These are phyloP conservation scores for Tricholoma terreum DNA, from an alignment of 768 basidiomycete species.

Conservation along the genomic window DNA sequence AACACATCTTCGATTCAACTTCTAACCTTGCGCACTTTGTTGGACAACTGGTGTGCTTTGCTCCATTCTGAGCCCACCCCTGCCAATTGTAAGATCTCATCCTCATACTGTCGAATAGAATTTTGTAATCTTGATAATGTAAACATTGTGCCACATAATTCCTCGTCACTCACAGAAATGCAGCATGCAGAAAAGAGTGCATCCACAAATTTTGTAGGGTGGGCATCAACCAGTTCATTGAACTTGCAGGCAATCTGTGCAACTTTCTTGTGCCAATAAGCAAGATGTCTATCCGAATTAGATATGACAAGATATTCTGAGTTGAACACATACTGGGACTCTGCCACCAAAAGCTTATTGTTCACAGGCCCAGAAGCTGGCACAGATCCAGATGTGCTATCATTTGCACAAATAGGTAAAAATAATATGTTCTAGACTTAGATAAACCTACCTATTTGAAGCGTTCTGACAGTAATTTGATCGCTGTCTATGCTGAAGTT, in stretches of 20 bases:
- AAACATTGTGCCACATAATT: neutral
- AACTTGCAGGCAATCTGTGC: neutral
- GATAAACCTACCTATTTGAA: neutral
- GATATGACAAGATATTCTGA: neutral
- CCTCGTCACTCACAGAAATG: neutral
- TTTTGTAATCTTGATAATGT: neutral
- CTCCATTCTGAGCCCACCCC: neutral
- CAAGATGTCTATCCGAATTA: neutral
- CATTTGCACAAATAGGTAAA: neutral
- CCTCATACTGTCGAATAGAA: neutral
- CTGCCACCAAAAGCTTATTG: neutral
- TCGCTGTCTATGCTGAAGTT: neutral
- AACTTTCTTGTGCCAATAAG: neutral
- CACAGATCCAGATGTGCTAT: neutral
- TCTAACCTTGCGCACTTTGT: neutral
- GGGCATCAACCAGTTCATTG: neutral
- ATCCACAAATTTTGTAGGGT: neutral
- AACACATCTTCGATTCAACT: neutral
- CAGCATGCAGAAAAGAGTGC: neutral
- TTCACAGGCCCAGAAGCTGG: neutral
- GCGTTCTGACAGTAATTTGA: neutral
- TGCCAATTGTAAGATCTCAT: neutral
- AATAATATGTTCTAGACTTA: neutral
- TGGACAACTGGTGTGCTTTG: neutral
- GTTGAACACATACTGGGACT: neutral